Conservation (phyloP, 2,329 filamentous ascomycete species). For the Penicillium crustosum region DNA sequence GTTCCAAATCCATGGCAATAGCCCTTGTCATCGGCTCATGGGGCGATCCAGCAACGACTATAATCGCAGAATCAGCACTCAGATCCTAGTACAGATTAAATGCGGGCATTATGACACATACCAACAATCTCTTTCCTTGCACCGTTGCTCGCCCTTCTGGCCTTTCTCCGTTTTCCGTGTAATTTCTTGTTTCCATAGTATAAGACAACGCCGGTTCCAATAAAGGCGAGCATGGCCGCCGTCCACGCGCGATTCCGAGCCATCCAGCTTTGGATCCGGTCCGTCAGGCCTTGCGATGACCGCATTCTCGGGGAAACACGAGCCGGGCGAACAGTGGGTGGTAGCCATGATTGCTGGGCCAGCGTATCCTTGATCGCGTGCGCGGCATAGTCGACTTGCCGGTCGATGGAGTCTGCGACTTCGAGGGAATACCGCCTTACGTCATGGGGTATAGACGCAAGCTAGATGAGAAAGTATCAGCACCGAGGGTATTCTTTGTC, state of each 20-base stretch:
- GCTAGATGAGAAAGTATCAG: conserved; percentile 40
- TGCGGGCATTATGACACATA: conserved; percentile 31
- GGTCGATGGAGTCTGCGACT: conserved; percentile 77
- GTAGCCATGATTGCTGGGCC: conserved; percentile 69
- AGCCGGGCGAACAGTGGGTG: conserved; percentile 64
- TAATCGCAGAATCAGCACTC: conserved; percentile 21
- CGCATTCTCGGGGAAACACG: conserved; percentile 24
- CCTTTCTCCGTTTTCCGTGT: conserved; percentile 66
- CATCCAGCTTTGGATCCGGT: conserved; percentile 70
- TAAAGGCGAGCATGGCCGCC: conserved; percentile 67
- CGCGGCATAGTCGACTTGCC: conserved; percentile 75
- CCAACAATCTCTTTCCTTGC: conserved; percentile 78
- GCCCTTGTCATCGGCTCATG: conserved; percentile 80
- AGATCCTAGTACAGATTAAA: conserved; percentile 15
- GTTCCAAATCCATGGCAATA: conserved; percentile 80
- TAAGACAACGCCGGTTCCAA: conserved; percentile 62
- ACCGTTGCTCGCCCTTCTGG: conserved; percentile 76
- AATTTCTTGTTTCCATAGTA: conserved; percentile 62
- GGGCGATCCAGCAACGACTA: conserved; percentile 84
- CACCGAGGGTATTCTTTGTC: not conserved
- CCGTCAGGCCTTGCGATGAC: conserved; percentile 46
- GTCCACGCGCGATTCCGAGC: conserved; percentile 70
- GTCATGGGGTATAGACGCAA: conserved; percentile 62
- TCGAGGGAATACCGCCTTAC: conserved; percentile 69
- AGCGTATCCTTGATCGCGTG: conserved; percentile 67